A percentile compares a stretch with the other conserved stretches of the same genome.
phyloP scores from a whole-genome alignment of 1,284 basidiomycete genomes.

The Sporisorium exsertum region DNA sequence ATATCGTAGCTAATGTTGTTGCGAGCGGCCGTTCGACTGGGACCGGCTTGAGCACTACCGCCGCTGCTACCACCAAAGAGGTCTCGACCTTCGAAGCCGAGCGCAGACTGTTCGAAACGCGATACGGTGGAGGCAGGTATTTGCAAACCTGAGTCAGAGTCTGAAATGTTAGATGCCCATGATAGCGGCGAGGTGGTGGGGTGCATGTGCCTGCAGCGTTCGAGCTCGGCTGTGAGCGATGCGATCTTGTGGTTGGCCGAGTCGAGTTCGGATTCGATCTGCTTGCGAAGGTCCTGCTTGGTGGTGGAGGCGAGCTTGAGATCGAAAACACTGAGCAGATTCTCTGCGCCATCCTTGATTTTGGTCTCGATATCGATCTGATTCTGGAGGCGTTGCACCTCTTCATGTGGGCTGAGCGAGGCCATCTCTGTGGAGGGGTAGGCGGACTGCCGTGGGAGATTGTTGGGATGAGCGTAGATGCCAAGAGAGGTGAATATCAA shows the following conservation, averaged over 20 bases:
- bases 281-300: conserved; percentile 76
- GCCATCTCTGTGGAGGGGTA: conserved; percentile 12
- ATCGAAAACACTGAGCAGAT: conserved; percentile 77
- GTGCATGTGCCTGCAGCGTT: conserved; percentile 69
- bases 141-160: conserved; percentile 27
- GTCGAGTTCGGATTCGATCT: conserved; percentile 81
- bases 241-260: conserved; percentile 79
- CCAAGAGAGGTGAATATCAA: neutral
- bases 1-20: conserved; percentile 20
- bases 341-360: conserved; percentile 87
- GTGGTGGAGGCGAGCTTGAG: conserved; percentile 37
- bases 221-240: conserved; percentile 76
- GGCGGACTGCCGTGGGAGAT: neutral
- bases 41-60: conserved; percentile 10
- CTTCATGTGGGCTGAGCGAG: conserved; percentile 18
- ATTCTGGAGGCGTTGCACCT: conserved; percentile 78
- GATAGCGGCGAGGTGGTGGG: conserved; percentile 23
- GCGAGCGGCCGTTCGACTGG: conserved; percentile 5
- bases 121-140: conserved; percentile 31
- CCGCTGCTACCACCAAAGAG: conserved; percentile 18
- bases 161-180: conserved; percentile 11
- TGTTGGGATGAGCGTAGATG: neutral
- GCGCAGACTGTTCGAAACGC: conserved; percentile 42
- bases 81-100: conserved; percentile 41
- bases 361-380: conserved; percentile 79